Base-by-base conservation (phyloP, 2,329 filamentous ascomycete genomes). In the Huntiella decipiens region DNA sequence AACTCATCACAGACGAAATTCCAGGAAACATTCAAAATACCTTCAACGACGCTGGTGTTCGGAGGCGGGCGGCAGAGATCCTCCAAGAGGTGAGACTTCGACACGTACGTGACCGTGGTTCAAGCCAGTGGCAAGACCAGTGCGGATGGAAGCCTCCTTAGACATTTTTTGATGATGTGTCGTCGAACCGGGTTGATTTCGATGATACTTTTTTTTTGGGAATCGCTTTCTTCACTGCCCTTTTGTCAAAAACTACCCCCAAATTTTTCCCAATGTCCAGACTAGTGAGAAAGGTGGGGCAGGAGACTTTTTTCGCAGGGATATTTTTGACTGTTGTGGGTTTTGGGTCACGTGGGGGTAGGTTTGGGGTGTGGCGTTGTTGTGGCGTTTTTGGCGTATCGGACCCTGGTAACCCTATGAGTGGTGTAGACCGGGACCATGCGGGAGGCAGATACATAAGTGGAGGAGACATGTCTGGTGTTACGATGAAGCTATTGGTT, bases 51-150 rank as follows among this genome's bases (percentile, higher is more conserved):
- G 31, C 22, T 32, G 11, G 44, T 38, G 44, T 17, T 36, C 22
- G 49, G 46, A 47, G 46, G 43, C 36, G 39, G 49, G 43, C 46
- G 15, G 71, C 73, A 75, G 74, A 73, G 72, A 79, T 79, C 73
- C 74, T 79, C 74, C 74, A 78, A 71, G 74, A 79, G 74, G 73
- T 78, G 74, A 79, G 74, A 79, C 69, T 63, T 61, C 60, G 60
- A 61, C 59, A 66, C 70, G 65, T 77, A 77, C 74, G 68, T 75
- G 67, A 63, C 74, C 71, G 57, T 68, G 71, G 71, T 78, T 77
- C 58, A 69, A 61, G 62, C 74, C 74, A 59, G 72, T 65, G 65
- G 68, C 64, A 57, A 78, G 63, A 63, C 73, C 74, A 64, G 64
- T 66, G 58, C 66, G 68, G 59, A 67, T 66, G 56, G 68, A 64